Percentiles rank a stretch among this genome's conserved stretches.
Conservation (phyloP, 768 basidiomycete genomes). For the Mycena metata region DNA sequence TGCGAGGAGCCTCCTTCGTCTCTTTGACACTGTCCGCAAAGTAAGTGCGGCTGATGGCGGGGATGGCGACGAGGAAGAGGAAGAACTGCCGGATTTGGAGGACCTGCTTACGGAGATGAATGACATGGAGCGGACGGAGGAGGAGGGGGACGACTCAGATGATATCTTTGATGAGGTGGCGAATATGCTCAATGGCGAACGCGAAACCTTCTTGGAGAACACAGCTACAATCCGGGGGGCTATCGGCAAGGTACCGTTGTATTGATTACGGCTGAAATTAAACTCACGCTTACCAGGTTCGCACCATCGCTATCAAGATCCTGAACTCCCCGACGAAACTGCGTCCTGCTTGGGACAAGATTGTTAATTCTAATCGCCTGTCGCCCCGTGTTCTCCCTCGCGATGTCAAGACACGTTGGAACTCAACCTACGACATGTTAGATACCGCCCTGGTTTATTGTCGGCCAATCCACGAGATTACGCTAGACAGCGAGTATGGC, state of each 20-base stretch:
- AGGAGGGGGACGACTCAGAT: too few relatives aligned
- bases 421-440: conserved; percentile 36
- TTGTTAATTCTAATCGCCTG: conserved; percentile 11
- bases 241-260: conserved; percentile 9
- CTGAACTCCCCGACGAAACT: conserved; percentile 41
- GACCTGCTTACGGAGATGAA: too few relatives aligned
- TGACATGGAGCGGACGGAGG: too few relatives aligned
- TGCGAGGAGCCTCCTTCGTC: too few relatives aligned
- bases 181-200: conserved; percentile 28
- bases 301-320: conserved; percentile 39
- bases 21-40: too few relatives aligned
- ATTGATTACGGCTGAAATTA: too few relatives aligned
- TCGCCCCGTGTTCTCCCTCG: conserved; percentile 33
- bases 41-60: too few relatives aligned
- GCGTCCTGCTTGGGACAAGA: conserved; percentile 38
- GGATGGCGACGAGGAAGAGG: too few relatives aligned
- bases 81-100: too few relatives aligned
- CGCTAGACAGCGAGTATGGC: not conserved
- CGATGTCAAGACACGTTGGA: conserved; percentile 34
- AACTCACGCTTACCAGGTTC: conserved; percentile 17
- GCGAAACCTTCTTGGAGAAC: conserved; percentile 7
- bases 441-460: conserved; percentile 34
- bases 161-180: conserved; percentile 37
- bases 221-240: conserved; percentile 35
- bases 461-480: conserved; percentile 21